phyloP scores from a whole-genome alignment of 2,329 filamentous ascomycete genomes.

The Tolypocladium ovalisporum region DNA sequence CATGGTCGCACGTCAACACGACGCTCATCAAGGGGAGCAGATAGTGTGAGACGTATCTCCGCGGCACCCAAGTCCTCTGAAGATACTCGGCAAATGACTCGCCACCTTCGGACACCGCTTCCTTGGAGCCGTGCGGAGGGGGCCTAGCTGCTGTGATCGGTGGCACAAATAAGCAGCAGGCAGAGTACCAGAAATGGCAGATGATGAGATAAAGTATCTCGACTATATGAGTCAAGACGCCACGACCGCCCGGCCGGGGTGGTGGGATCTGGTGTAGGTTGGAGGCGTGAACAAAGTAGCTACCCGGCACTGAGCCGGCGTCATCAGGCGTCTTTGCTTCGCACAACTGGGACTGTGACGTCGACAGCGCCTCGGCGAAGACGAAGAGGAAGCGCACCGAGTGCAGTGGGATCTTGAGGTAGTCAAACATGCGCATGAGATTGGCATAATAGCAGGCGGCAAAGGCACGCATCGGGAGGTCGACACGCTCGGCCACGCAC shows the following conservation, averaged over 20 bases:
- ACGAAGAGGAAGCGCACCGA: constrained; percentile 41
- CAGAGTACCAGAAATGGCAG: constrained; percentile 42
- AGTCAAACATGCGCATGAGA: constrained; percentile 43
- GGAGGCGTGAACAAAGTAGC: constrained; percentile 43
- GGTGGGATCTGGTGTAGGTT: constrained; percentile 39
- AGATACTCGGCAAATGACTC: constrained; percentile 41
- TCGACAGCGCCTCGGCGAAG: constrained; percentile 26
- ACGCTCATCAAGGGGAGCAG: constrained; percentile 43
- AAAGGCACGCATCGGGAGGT: constrained; percentile 27
- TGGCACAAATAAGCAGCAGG: constrained; percentile 36
- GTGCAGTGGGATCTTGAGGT: constrained; percentile 38
- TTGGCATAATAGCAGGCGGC: constrained; percentile 40
- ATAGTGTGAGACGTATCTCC: constrained; percentile 35
- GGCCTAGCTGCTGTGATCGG: constrained; percentile 13
- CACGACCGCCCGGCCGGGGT: constrained; percentile 24
- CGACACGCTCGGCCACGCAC: constrained; percentile 21
- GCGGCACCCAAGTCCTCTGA: constrained; percentile 35
- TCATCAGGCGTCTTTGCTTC: neutral
- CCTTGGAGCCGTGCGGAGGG: neutral
- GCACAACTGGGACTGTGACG: constrained; percentile 2
- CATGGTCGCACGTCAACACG: constrained; percentile 43
- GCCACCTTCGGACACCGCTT: neutral
- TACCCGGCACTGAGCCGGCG: constrained; percentile 12
- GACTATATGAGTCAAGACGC: constrained; percentile 25
- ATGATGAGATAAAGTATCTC: constrained; percentile 32